Evolutionary conservation across 2,329 filamentous ascomycete species (phyloP).

Genomic region (Fusarium veterinarium): DNA sequence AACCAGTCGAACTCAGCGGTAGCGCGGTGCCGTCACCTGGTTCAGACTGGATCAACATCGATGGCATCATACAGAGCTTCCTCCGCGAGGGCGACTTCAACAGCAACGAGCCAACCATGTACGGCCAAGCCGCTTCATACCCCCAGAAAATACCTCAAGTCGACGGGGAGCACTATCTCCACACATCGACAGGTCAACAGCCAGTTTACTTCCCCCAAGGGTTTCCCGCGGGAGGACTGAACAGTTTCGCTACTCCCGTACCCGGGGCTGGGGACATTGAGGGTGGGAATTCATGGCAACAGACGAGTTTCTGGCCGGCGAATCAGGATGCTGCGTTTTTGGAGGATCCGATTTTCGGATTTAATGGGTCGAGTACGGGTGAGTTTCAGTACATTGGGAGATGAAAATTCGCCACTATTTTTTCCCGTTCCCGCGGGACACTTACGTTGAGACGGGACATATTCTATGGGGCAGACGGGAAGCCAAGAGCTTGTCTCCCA

Average conservation of each 20-base stretch:
- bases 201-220: slow-evolving; percentile 16
- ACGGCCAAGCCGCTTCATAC: not conserved
- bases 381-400: slow-evolving; percentile 33
- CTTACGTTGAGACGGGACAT: not conserved
- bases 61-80: slow-evolving; percentile 53
- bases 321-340: slow-evolving; percentile 29
- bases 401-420: not conserved
- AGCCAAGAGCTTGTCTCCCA: not conserved
- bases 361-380: slow-evolving; percentile 48
- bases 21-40: slow-evolving; percentile 10
- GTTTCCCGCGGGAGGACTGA: slow-evolving; percentile 17
- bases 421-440: slow-evolving; percentile 3
- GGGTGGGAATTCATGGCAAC: slow-evolving; percentile 13
- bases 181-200: slow-evolving; percentile 1
- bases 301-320: slow-evolving; percentile 7
- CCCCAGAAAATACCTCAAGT: slow-evolving; percentile 14
- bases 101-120: not conserved
- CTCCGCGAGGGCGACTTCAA: slow-evolving; percentile 39
- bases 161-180: slow-evolving; percentile 17
- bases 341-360: slow-evolving; percentile 49
- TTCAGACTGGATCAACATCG: slow-evolving; percentile 49
- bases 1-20: not conserved
- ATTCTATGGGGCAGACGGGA: not conserved
- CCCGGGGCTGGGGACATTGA: slow-evolving; percentile 2
- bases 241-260: not conserved